Evolutionary conservation across 495 filamentous ascomycete species (phyloP), one percentile per base, ranked within the genome.

Genomic region (Podospora conica): DNA sequence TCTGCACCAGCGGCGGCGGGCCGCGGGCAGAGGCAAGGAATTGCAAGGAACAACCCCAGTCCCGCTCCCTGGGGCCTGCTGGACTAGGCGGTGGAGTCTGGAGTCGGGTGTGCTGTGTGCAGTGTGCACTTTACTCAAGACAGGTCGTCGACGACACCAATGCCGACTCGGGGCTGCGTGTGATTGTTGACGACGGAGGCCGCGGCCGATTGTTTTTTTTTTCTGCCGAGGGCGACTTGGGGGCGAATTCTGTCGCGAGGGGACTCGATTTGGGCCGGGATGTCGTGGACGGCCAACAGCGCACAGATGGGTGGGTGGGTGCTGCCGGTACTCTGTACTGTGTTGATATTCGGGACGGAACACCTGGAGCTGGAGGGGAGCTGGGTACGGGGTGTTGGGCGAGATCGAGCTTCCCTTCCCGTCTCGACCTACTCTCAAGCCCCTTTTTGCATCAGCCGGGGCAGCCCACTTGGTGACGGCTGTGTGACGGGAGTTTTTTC

Each of bases 21-120:
- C 28, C 8, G 33, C 33, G 15, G 33, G 40, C 40, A 48, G 40
- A 48, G 40, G 40, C 40, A 48, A 48, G 40, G 40, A 48, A 48
- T 48, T 27, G 55, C 55, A 57, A 27, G 55, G 31, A 63, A 54
- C 12, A 25, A 24, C 53, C 63, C 63, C 29, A 27, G 63, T 56
- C 61, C 24, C 22, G 40, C 33, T 63, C 53, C 58, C 27, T 29
- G 28, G 15, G 15, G 15, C 18, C 55, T 24, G 55, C n/a, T n/a
- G n/a, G n/a, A n/a, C n/a, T n/a, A n/a, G n/a, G n/a, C n/a, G n/a
- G n/a, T n/a, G n/a, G n/a, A n/a, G n/a, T n/a, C n/a, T n/a, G n/a
- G n/a, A n/a, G n/a, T n/a, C n/a, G n/a, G n/a, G n/a, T n/a, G n/a
- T n/a, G n/a, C n/a, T n/a, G n/a, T n/a, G n/a, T n/a, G n/a, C n/a